Evolutionary conservation across 441 rosid species (phyloP), one percentile per base, ranked within the genome.

Genomic region (Brassica balearica): DNA sequence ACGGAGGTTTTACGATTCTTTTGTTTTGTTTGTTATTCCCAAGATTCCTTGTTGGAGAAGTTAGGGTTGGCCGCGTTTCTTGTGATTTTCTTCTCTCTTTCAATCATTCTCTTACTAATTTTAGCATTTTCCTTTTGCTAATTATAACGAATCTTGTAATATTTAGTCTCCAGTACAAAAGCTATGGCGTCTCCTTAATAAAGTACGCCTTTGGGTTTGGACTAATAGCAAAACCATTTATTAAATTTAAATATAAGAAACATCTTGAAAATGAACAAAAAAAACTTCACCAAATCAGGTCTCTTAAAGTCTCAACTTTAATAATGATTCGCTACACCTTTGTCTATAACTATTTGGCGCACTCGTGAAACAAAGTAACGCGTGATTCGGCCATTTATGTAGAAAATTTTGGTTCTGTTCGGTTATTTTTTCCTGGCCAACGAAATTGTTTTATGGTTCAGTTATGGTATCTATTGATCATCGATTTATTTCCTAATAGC

Each of bases 31-130:
- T 79, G 82, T 70, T 55, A 41, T 64, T 75, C 68, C 73, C 11
- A 3, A 75, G 69, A 75, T 70, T 75, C 68, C 79, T 75, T 80
- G 79, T 43, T 65, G 59, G 65, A 12, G 43, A 80, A 75, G 76
- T 80, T 75, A 80, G 82, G 82, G 79, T 6, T 63, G 10, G 14
- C 76, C 82, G 72, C 32, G 41, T 25, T 80, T 80, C 68, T 75
- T 80, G 79, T 80, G 63, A 64, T 41, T 74, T 72, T 74, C 63
- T 69, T 74, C 60, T 64, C 65, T 69, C 69, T 74, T 74, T 74
- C 68, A 11, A 43, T 58, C 63, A 27, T 69, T 74, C 62, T 17
- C 27, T 69, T 69, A 14, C 79, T 80, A 79, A 74, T 41, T 74
- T 69, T 74, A 74, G 6, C 70, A 27, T 43, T 19, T 69, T 55